These are phyloP conservation scores for Falciphora oryzae DNA, from an alignment of 2,329 filamentous ascomycete genomes.

Conservation along the genomic window DNA sequence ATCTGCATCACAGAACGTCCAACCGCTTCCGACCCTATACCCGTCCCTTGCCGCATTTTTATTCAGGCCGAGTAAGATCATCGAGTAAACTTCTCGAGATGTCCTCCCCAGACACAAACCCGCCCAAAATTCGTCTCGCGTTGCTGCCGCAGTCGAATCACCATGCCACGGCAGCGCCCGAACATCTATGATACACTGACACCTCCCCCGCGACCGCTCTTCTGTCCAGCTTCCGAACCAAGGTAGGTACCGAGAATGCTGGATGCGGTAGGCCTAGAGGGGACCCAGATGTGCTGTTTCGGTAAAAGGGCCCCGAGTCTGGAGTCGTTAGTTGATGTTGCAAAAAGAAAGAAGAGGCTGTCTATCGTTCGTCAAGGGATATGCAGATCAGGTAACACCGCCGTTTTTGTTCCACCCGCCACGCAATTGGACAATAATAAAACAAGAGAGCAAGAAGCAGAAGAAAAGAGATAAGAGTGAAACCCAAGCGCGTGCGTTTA, in stretches of 20 bases:
- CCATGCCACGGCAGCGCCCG: too few relatives aligned
- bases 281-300: neutral
- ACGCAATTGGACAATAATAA: conserved; percentile 8
- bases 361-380: conserved; percentile 11
- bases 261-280: neutral
- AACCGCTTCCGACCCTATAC: neutral
- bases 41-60: neutral
- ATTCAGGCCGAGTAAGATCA: neutral
- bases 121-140: neutral
- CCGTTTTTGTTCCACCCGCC: conserved; percentile 6
- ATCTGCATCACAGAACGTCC: neutral
- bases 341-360: conserved; percentile 2
- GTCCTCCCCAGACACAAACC: neutral
- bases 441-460: conserved; percentile 6
- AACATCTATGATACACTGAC: neutral
- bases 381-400: conserved; percentile 8
- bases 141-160: neutral
- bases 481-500: neutral
- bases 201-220: too few relatives aligned
- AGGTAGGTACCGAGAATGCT: neutral
- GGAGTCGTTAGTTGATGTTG: neutral
- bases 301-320: neutral
- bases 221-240: neutral
- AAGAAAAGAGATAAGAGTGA: conserved; percentile 1
- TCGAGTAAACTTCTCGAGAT: neutral